Evolutionary conservation across 192 early-diverging fungal species (phyloP).

Genomic region (Coemansia sp.): DNA sequence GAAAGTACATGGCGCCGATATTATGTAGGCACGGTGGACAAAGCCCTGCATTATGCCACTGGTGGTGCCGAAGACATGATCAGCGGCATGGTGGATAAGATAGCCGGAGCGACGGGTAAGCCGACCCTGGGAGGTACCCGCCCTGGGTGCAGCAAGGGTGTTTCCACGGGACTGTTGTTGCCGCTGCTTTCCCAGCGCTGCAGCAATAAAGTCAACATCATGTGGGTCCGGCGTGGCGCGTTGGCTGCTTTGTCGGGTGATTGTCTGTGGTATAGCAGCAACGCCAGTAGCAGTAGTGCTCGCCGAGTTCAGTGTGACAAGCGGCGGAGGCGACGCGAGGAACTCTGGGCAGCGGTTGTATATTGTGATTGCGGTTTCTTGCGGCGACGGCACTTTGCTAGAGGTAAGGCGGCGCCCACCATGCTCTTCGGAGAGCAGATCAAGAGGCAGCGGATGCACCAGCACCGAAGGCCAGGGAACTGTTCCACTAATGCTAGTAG

Average conservation of each 20-base stretch:
- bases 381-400: conserved; percentile 9
- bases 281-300: not conserved
- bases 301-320: not conserved
- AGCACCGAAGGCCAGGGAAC: conserved; percentile 32
- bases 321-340: conserved; percentile 13
- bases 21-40: conserved; percentile 35
- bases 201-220: conserved; percentile 1
- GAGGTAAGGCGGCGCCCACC: conserved; percentile 9
- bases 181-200: not conserved
- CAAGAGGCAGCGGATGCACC: conserved; percentile 41
- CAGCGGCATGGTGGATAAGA: conserved; percentile 15
- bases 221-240: not conserved
- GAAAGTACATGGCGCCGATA: conserved; percentile 34
- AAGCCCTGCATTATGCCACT: conserved; percentile 13
- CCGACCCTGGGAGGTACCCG: conserved; percentile 4
- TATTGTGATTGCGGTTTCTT: conserved; percentile 25
- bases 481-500: conserved; percentile 1
- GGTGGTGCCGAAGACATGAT: not conserved
- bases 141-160: not conserved
- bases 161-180: not conserved
- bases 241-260: conserved; percentile 1
- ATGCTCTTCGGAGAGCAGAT: conserved; percentile 17
- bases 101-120: conserved; percentile 25
- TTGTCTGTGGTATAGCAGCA: not conserved
- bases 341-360: conserved; percentile 39